phyloP scores from a whole-genome alignment of 2,329 filamentous ascomycete genomes.

The Venturia asperata region DNA sequence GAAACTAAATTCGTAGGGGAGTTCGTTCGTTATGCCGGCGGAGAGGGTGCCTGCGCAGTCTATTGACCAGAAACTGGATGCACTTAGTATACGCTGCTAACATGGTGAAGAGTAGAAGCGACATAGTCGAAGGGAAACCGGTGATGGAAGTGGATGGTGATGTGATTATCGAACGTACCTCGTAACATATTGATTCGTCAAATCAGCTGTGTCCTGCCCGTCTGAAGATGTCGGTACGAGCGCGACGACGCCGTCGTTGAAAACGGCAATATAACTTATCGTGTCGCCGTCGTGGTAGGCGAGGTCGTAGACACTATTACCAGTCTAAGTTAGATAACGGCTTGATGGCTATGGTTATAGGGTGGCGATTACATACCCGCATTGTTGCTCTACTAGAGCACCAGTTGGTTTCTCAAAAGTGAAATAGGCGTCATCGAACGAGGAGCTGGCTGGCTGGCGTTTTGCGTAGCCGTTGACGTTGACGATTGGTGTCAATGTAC shows the following conservation, averaged over 20 bases:
- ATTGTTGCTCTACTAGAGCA: background rate
- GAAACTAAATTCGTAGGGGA: conserved; percentile 3
- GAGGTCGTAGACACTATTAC: conserved; percentile 17
- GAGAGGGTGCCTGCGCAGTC: conserved; percentile 16
- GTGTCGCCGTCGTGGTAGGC: conserved; percentile 13
- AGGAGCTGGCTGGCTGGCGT: background rate
- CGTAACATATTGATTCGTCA: background rate
- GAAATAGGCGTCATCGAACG: conserved; percentile 9
- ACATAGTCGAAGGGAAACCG: background rate
- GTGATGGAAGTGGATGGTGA: too few relatives aligned
- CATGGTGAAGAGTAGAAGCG: background rate
- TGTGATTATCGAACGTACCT: background rate
- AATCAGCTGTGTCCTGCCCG: conserved; percentile 3
- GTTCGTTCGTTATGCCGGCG: conserved; percentile 9
- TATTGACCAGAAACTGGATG: conserved; percentile 14
- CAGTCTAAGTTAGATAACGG: background rate
- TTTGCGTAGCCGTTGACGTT: conserved; percentile 14
- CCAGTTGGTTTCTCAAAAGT: conserved; percentile 11
- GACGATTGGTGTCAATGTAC: conserved; percentile 6
- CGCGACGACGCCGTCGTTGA: background rate
- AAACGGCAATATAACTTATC: conserved; percentile 13
- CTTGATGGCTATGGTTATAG: background rate
- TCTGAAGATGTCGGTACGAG: conserved; percentile 7
- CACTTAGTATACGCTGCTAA: background rate
- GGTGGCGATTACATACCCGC: conserved; percentile 13